Evolutionary conservation across 108 stramenopile species (phyloP).

Genomic region (Aurantiochytrium sp.): DNA sequence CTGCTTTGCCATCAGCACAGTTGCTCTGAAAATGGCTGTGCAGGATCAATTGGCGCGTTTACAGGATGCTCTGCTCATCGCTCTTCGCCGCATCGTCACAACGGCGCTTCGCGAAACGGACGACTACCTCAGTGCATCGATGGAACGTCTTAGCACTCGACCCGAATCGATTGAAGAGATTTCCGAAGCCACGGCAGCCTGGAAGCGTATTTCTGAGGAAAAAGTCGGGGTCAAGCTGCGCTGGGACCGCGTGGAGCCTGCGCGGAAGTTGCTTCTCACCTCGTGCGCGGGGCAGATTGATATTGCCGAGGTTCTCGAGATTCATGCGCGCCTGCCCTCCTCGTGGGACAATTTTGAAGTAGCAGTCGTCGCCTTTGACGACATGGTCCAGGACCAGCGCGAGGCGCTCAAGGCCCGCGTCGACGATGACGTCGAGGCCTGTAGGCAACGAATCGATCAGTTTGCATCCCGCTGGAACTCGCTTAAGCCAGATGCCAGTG

Average conservation of each 20-base stretch:
- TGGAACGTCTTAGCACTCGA: slow-evolving; percentile 33
- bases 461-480: slow-evolving; percentile 47
- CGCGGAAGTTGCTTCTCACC: slow-evolving; percentile 27
- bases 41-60: slow-evolving; percentile 47
- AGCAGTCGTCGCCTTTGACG: slow-evolving; percentile 52
- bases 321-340: slow-evolving; percentile 37
- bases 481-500: slow-evolving; percentile 34
- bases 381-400: slow-evolving; percentile 56
- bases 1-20: slow-evolving; percentile 42
- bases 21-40: slow-evolving; percentile 41
- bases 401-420: slow-evolving; percentile 43
- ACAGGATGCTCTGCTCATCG: slow-evolving; percentile 40
- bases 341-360: slow-evolving; percentile 54
- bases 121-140: slow-evolving; percentile 30
- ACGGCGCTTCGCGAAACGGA: slow-evolving; percentile 42
- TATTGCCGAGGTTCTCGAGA: neutral
- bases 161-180: slow-evolving; percentile 53
- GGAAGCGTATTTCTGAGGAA: slow-evolving; percentile 33
- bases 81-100: slow-evolving; percentile 36
- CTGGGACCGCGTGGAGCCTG: neutral
- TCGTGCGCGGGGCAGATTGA: slow-evolving; percentile 35
- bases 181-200: slow-evolving; percentile 42
- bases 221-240: slow-evolving; percentile 13
- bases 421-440: slow-evolving; percentile 33
- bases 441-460: slow-evolving; percentile 33